Percentiles rank a stretch among this genome's conserved stretches.
These are phyloP conservation scores for Darksidea phi DNA, from an alignment of 495 filamentous ascomycete genomes.

Conservation along the genomic window DNA sequence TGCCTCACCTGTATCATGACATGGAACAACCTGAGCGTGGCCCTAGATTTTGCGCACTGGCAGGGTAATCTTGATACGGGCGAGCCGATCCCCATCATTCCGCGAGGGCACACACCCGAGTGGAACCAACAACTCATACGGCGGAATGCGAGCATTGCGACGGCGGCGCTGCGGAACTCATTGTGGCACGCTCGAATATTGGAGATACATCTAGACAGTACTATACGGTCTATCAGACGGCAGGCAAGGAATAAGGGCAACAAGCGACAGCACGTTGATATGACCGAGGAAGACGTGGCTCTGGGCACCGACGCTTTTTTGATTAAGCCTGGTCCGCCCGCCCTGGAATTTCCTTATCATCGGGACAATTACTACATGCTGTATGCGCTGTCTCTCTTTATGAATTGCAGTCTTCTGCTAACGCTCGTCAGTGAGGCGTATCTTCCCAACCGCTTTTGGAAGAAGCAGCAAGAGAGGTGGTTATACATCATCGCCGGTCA, in stretches of 20 bases:
- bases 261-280: slow-evolving; percentile 48
- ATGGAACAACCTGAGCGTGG: slow-evolving; percentile 54
- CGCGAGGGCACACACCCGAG: slow-evolving; percentile 44
- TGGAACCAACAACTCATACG: slow-evolving; percentile 51
- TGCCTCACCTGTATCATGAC: slow-evolving; percentile 53
- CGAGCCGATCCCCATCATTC: slow-evolving; percentile 52
- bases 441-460: slow-evolving; percentile 51
- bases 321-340: slow-evolving; percentile 47
- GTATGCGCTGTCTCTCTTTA: neutral
- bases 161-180: slow-evolving; percentile 45
- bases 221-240: slow-evolving; percentile 50
- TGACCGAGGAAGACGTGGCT: slow-evolving; percentile 49
- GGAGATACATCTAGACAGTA: slow-evolving; percentile 53
- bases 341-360: slow-evolving; percentile 51
- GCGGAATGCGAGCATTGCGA: slow-evolving; percentile 45
- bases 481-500: slow-evolving; percentile 47
- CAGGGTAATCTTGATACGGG: slow-evolving; percentile 51
- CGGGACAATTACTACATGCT: slow-evolving; percentile 58
- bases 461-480: slow-evolving; percentile 42
- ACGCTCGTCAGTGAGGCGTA: slow-evolving; percentile 39
- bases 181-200: slow-evolving; percentile 53
- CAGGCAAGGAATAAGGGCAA: slow-evolving; percentile 51
- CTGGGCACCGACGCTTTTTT: slow-evolving; percentile 52
- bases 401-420: slow-evolving; percentile 27
- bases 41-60: slow-evolving; percentile 57